Evolutionary conservation across 164 flowering plant species (phyloP).

Genomic region (Nymphaea colorata): DNA sequence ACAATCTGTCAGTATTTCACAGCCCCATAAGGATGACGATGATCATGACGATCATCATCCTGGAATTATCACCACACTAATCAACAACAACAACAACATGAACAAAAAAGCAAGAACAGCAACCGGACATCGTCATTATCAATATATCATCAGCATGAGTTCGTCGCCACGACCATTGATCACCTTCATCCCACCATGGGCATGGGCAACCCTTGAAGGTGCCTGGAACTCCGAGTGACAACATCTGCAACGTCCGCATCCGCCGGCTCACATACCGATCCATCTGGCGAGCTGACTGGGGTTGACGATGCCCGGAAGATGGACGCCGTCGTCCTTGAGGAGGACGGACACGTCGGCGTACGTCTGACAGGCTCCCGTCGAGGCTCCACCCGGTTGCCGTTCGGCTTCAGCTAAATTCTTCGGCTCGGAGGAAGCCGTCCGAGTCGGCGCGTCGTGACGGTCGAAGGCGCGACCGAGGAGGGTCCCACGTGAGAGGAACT

Average conservation of each 20-base stretch:
- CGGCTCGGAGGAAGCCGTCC: neutral
- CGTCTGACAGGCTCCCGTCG: constrained; percentile 7
- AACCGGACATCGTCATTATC: too few species aligned
- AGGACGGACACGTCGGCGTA: constrained; percentile 61
- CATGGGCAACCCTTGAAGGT: too few species aligned
- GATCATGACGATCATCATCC: too few species aligned
- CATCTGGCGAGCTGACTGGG: constrained; percentile 72
- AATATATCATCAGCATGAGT: too few species aligned
- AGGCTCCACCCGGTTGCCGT: constrained; percentile 2
- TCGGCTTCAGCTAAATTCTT: neutral
- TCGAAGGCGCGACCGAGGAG: constrained; percentile 56
- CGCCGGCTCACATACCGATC: constrained; percentile 40
- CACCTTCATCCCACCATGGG: too few species aligned
- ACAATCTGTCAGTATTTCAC: too few species aligned
- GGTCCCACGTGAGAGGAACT: constrained; percentile 60
- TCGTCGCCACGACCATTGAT: too few species aligned
- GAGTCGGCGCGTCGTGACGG: neutral
- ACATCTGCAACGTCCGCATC: neutral
- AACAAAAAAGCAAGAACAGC: too few species aligned
- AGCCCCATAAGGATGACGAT: too few species aligned
- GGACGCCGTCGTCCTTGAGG: constrained; percentile 59
- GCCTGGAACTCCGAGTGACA: too few species aligned
- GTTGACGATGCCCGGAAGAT: constrained; percentile 62
- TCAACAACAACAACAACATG: too few species aligned
- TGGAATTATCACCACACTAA: too few species aligned